These are phyloP conservation scores for Fusarium sp. DNA, from an alignment of 2,329 filamentous ascomycete genomes.

Conservation along the genomic window DNA sequence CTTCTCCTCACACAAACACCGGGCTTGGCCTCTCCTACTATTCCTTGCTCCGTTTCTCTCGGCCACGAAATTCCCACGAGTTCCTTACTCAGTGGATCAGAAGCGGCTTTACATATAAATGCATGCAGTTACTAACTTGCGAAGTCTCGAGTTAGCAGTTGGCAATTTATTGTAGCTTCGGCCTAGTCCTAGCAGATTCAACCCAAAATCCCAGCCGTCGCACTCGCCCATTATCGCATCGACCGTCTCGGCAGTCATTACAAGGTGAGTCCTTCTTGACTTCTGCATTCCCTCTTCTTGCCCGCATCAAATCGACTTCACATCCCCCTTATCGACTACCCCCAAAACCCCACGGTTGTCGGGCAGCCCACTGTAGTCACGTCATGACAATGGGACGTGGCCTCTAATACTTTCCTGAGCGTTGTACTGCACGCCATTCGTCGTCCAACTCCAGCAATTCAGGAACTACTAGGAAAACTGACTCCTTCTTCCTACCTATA, in stretches of 20 bases:
- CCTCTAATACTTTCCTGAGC: slow-evolving; percentile 34
- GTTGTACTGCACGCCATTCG: slow-evolving; percentile 5
- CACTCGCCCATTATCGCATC: slow-evolving; percentile 39
- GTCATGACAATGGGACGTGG: slow-evolving; percentile 45
- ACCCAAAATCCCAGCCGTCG: slow-evolving; percentile 28
- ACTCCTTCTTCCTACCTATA: slow-evolving; percentile 25
- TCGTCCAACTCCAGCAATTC: slow-evolving; percentile 2
- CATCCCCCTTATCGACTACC: slow-evolving; percentile 30
- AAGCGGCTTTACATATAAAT: slow-evolving; percentile 38
- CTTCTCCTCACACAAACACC: slow-evolving; percentile 44
- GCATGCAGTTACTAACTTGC: slow-evolving; percentile 39
- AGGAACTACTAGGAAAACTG: slow-evolving; percentile 21
- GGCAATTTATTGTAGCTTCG: slow-evolving; percentile 38
- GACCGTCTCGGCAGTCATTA: slow-evolving; percentile 21
- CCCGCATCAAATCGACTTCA: slow-evolving; percentile 6
- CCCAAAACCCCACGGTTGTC: slow-evolving; percentile 31
- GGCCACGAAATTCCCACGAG: slow-evolving; percentile 13
- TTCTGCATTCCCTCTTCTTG: slow-evolving; percentile 13
- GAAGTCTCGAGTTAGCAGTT: slow-evolving; percentile 42
- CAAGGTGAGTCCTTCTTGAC: slow-evolving; percentile 40
- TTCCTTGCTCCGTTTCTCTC: slow-evolving; percentile 7
- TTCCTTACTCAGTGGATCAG: slow-evolving; percentile 23
- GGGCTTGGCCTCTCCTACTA: slow-evolving; percentile 17
- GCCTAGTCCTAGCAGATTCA: slow-evolving; percentile 28
- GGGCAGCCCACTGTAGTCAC: slow-evolving; percentile 41